These are phyloP conservation scores for Petunia axillaris DNA, from an alignment of 257 asterid species.

Conservation along the genomic window DNA sequence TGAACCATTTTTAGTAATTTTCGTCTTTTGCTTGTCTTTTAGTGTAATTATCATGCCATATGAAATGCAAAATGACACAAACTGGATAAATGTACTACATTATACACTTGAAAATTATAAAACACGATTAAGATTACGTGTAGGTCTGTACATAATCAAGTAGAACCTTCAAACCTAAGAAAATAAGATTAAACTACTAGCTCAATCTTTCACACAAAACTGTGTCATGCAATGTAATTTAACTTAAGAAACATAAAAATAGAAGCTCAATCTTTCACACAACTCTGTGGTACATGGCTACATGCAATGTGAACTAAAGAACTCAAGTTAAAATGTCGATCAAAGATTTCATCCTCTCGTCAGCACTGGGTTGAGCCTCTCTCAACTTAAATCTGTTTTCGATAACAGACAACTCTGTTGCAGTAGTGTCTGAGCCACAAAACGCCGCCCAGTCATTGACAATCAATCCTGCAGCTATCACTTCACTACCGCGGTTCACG, in stretches of 20 bases:
- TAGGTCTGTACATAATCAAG: conserved; percentile 15
- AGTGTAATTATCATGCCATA: too few relatives aligned
- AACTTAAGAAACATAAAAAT: neutral
- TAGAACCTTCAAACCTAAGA: neutral
- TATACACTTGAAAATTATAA: too few relatives aligned
- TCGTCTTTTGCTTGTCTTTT: too few relatives aligned
- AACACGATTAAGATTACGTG: too few relatives aligned
- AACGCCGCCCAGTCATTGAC: conserved; percentile 95
- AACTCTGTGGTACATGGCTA: neutral
- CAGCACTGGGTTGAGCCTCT: conserved; percentile 84
- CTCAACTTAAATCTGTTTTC: conserved; percentile 86
- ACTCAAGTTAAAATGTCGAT: conserved; percentile 70
- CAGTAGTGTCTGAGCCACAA: conserved; percentile 95
- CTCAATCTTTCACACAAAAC: too few relatives aligned
- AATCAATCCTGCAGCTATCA: conserved; percentile 71
- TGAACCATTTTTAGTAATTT: too few relatives aligned
- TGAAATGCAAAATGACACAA: too few relatives aligned
- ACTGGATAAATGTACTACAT: too few relatives aligned
- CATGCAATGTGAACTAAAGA: neutral
- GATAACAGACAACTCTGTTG: conserved; percentile 80
- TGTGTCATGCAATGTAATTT: neutral
- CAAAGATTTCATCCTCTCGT: conserved; percentile 86
- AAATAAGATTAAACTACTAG: neutral
- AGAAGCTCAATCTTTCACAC: neutral
- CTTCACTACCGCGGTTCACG: conserved; percentile 90